Percentiles rank a stretch among this genome's conserved stretches.
These are phyloP conservation scores for Neofusicoccum ribis DNA, from an alignment of 2,329 filamentous ascomycete species.

Conservation along the genomic window DNA sequence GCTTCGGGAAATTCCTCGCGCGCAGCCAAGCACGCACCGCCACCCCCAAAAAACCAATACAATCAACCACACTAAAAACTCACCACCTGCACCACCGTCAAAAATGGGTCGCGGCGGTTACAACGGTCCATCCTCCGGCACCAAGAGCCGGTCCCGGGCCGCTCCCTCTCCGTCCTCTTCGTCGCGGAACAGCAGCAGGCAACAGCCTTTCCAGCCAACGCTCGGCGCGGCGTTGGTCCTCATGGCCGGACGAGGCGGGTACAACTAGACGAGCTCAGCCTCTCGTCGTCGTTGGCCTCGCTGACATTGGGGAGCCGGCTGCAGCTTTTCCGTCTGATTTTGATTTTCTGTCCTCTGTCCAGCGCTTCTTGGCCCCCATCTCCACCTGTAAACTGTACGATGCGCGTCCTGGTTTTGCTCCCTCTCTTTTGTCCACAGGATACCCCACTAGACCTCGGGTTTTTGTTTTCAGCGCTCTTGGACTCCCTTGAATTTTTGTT, in stretches of 20 bases:
- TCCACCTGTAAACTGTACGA: slow-evolving; percentile 3
- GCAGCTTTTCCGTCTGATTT: not conserved
- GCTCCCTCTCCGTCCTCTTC: not conserved
- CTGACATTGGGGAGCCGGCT: not conserved
- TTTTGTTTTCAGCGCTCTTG: not conserved
- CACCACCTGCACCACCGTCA: not conserved
- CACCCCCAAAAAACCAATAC: not conserved
- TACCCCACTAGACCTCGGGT: not conserved
- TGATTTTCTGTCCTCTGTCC: not conserved
- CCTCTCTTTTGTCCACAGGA: not conserved
- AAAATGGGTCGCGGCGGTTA: slow-evolving; percentile 22
- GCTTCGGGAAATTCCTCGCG: not conserved
- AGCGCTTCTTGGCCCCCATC: not conserved
- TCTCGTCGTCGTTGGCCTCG: not conserved
- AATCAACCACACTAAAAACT: not conserved
- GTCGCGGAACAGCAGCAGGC: not conserved
- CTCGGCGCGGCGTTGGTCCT: not conserved
- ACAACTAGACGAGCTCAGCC: slow-evolving; percentile 23
- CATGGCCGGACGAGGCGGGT: slow-evolving; percentile 24
- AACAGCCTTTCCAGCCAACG: not conserved
- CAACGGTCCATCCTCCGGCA: slow-evolving; percentile 18
- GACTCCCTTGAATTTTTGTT: not conserved
- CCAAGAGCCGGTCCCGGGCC: not conserved
- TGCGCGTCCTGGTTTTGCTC: not conserved
- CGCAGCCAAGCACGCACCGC: slow-evolving; percentile 17